Evolutionary conservation across 768 basidiomycete genomes (phyloP).

Genomic region (Tylopilus cervinicoccineus): DNA sequence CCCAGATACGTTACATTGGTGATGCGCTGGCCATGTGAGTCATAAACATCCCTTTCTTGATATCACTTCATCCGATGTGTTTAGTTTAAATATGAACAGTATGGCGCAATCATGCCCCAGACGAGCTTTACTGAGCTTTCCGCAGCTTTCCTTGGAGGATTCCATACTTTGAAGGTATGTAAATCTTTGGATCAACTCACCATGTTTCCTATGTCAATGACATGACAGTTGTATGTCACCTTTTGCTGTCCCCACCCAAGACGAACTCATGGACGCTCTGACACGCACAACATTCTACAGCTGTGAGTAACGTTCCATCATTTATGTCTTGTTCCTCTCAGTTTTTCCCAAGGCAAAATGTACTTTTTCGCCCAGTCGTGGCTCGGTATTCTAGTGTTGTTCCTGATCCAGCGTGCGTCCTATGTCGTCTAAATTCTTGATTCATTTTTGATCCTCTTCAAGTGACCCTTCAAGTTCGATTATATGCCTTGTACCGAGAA

Average conservation of each 20-base stretch:
- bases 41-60: background rate
- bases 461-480: constrained; percentile 16
- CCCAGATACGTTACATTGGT: constrained; percentile 26
- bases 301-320: constrained; percentile 8
- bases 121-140: background rate
- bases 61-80: background rate
- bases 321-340: background rate
- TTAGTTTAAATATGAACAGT: constrained; percentile 17
- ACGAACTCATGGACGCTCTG: background rate
- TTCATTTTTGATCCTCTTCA: background rate
- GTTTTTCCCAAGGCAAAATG: constrained; percentile 5
- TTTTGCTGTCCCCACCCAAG: background rate
- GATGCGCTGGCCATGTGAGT: constrained; percentile 18
- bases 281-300: background rate
- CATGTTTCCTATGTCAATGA: background rate
- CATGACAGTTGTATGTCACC: constrained; percentile 14
- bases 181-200: background rate
- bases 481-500: constrained; percentile 12
- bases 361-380: constrained; percentile 14
- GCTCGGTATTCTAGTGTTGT: constrained; percentile 6
- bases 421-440: background rate
- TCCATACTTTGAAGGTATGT: constrained; percentile 8
- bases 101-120: background rate
- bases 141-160: constrained; percentile 14
- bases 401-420: constrained; percentile 13